Evolutionary conservation across 2,329 filamentous ascomycete species (phyloP).

Genomic region (Pseudocercospora eumusae): DNA sequence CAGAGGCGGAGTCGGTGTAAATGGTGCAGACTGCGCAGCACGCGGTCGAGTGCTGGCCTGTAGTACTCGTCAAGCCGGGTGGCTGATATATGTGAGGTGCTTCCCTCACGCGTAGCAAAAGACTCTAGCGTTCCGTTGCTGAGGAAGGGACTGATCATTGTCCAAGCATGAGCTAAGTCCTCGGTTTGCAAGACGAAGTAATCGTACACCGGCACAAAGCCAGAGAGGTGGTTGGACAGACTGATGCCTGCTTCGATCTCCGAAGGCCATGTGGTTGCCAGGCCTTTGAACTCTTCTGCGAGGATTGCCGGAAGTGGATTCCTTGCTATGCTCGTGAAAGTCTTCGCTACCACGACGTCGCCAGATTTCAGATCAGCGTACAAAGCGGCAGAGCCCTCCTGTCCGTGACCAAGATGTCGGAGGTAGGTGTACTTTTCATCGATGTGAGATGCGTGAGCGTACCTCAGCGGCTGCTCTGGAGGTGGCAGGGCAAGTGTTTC

Average conservation of each 20-base stretch:
- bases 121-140: constrained; percentile 18
- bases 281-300: constrained; percentile 8
- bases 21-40: constrained; percentile 32
- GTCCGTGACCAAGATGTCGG: constrained; percentile 20
- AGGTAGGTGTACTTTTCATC: constrained; percentile 23
- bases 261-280: constrained; percentile 25
- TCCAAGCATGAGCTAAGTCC: constrained; percentile 19
- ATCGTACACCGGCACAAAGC: constrained; percentile 23
- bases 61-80: constrained; percentile 33
- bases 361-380: constrained; percentile 18
- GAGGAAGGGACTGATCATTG: constrained; percentile 24
- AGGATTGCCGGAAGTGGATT: constrained; percentile 16
- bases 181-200: constrained; percentile 24
- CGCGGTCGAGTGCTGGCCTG: constrained; percentile 36
- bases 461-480: constrained; percentile 15
- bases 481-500: neutral
- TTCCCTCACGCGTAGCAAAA: constrained; percentile 18
- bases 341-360: constrained; percentile 23
- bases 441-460: constrained; percentile 12
- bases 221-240: constrained; percentile 2
- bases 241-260: constrained; percentile 27
- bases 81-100: neutral
- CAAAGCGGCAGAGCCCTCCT: constrained; percentile 24
- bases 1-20: constrained; percentile 40
- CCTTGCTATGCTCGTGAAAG: constrained; percentile 15